These are phyloP conservation scores for Sarcodon sp. DNA, from an alignment of 768 basidiomycete species.

Conservation along the genomic window DNA sequence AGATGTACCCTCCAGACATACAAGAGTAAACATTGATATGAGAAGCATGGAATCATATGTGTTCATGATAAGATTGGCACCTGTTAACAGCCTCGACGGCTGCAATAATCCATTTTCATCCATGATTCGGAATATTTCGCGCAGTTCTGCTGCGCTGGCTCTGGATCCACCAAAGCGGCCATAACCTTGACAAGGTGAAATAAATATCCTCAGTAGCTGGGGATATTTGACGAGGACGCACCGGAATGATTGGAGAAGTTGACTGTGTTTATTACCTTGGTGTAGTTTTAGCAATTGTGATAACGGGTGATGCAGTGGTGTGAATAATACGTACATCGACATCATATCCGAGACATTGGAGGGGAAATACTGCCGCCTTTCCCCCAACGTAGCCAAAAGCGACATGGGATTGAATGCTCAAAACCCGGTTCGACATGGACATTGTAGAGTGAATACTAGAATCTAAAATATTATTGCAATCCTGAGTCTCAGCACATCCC, in stretches of 20 bases:
- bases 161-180: conserved; percentile 69
- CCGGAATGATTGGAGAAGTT: conserved; percentile 94
- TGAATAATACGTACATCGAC: conserved; percentile 60
- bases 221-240: conserved; percentile 15
- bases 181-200: conserved; percentile 46
- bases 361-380: conserved; percentile 66
- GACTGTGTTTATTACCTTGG: conserved; percentile 78
- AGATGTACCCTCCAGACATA: conserved; percentile 62
- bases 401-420: conserved; percentile 92
- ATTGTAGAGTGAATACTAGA: neutral
- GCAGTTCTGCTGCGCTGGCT: conserved; percentile 67
- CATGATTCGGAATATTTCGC: conserved; percentile 60
- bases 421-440: conserved; percentile 36
- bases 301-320: neutral
- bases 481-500: too few relatives aligned
- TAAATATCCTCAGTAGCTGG: neutral
- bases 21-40: neutral
- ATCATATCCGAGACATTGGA: conserved; percentile 84
- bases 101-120: conserved; percentile 62
- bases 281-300: neutral
- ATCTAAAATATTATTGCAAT: too few relatives aligned
- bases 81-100: conserved; percentile 70
- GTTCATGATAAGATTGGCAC: conserved; percentile 19
- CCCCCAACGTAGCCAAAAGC: conserved; percentile 89
- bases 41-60: neutral